Percentiles rank a stretch among this genome's conserved stretches.
phyloP scores from a whole-genome alignment of 1,284 basidiomycete genomes.

The Macrocystidia cucumis region DNA sequence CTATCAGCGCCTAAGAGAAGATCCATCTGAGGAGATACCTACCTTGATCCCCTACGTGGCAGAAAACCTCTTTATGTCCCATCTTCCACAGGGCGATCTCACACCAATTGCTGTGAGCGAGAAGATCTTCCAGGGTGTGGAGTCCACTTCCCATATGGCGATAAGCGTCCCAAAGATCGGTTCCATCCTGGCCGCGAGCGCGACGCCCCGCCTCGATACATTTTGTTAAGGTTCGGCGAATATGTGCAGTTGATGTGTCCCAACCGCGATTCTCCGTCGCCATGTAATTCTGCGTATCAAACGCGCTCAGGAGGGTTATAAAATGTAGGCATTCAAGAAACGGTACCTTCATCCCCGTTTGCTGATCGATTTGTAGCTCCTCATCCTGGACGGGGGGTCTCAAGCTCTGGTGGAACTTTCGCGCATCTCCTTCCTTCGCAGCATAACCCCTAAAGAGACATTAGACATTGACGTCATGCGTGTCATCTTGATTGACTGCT shows the following conservation, averaged over 20 bases:
- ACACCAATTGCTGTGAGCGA: constrained; percentile 80
- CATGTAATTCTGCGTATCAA: constrained; percentile 27
- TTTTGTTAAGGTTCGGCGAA: constrained; percentile 57
- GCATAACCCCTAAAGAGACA: constrained; percentile 50
- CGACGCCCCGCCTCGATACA: constrained; percentile 59
- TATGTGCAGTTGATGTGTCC: constrained; percentile 76
- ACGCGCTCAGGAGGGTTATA: neutral
- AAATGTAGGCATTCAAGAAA: neutral
- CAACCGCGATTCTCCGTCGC: constrained; percentile 57
- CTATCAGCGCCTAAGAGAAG: too few relatives aligned
- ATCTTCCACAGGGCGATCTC: constrained; percentile 68
- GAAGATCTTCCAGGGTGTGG: constrained; percentile 70
- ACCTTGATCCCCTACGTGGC: constrained; percentile 79
- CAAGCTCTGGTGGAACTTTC: constrained; percentile 58
- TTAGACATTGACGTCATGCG: neutral
- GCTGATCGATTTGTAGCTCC: constrained; percentile 75
- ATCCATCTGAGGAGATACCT: constrained; percentile 5
- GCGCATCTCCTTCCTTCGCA: constrained; percentile 67
- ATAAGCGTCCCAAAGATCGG: constrained; percentile 67
- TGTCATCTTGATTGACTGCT: too few relatives aligned
- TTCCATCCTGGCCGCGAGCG: constrained; percentile 43
- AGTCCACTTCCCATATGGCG: constrained; percentile 65
- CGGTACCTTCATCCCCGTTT: constrained; percentile 84
- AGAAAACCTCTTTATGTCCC: constrained; percentile 72
- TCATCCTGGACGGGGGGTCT: constrained; percentile 65